Conservation (phyloP, 768 basidiomycete species). For the Boletus bicolor region DNA sequence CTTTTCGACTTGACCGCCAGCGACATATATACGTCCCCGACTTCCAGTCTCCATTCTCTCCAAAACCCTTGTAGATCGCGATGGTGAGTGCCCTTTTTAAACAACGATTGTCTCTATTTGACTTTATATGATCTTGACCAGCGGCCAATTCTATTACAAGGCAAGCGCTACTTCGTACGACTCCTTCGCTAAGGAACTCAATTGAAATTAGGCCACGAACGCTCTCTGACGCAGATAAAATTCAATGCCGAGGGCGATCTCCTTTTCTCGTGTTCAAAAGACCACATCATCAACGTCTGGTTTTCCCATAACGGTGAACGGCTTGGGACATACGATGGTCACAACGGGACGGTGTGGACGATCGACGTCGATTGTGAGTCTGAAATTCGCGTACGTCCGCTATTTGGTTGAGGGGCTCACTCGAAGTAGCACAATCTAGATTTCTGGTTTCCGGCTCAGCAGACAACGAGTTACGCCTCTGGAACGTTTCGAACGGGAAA, state of each 20-base stretch:
- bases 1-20: conserved; percentile 14
- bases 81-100: conserved; percentile 14
- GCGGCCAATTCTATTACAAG: conserved; percentile 77
- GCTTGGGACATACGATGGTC: conserved; percentile 92
- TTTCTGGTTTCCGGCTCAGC: conserved; percentile 91
- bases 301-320: conserved; percentile 96
- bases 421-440: conserved; percentile 63
- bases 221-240: conserved; percentile 95
- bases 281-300: conserved; percentile 94
- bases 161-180: conserved; percentile 22
- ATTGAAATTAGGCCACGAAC: conserved; percentile 77
- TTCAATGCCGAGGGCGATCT: conserved; percentile 97
- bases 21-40: neutral
- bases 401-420: neutral
- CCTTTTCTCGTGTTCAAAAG: conserved; percentile 94
- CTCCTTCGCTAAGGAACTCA: conserved; percentile 9
- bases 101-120: neutral
- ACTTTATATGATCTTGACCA: conserved; percentile 24
- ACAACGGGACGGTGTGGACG: conserved; percentile 97
- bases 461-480: conserved; percentile 89
- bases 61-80: neutral
- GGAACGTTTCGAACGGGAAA: conserved; percentile 87
- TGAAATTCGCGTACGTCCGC: neutral
- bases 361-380: conserved; percentile 90
- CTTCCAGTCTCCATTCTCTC: neutral